Evolutionary conservation across 495 filamentous ascomycete species (phyloP).

Genomic region (Penicillium egyptiacum): DNA sequence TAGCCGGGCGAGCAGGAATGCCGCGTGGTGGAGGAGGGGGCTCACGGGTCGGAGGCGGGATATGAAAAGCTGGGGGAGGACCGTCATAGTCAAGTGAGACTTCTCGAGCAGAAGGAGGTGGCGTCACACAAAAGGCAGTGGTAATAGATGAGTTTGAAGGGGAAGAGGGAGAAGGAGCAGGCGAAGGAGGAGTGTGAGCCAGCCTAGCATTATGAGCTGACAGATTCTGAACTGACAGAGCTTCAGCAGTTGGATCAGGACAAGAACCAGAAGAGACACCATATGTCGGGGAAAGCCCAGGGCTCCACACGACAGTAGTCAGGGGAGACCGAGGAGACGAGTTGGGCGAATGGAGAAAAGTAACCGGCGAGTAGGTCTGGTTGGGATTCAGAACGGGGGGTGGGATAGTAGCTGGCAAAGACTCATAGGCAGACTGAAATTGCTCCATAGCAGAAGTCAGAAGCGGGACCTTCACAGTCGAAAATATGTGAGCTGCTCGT

Average conservation of each 20-base stretch:
- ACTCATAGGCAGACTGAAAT: conserved; percentile 27
- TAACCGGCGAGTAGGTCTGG: background rate
- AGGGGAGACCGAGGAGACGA: background rate
- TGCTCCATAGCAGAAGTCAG: conserved; percentile 36
- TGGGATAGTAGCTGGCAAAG: conserved; percentile 21
- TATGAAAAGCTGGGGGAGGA: background rate
- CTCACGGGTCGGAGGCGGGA: background rate
- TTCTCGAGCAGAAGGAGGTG: background rate
- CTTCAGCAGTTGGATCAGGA: background rate
- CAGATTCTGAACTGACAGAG: conserved; percentile 2
- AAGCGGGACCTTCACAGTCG: conserved; percentile 38
- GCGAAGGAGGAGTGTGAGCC: background rate
- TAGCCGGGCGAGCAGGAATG: background rate
- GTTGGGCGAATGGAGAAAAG: background rate
- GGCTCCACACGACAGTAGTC: background rate
- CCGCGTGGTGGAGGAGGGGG: background rate
- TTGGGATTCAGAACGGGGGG: conserved; percentile 4
- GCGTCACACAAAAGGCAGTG: conserved; percentile 8
- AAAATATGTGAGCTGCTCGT: conserved; percentile 43
- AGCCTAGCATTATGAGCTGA: background rate
- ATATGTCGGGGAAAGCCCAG: background rate
- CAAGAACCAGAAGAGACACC: background rate
- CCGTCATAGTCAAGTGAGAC: background rate
- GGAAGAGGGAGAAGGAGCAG: background rate
- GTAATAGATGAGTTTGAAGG: background rate